phyloP scores from a whole-genome alignment of 352 stramenopile species.

The Phytopythium litorale region DNA sequence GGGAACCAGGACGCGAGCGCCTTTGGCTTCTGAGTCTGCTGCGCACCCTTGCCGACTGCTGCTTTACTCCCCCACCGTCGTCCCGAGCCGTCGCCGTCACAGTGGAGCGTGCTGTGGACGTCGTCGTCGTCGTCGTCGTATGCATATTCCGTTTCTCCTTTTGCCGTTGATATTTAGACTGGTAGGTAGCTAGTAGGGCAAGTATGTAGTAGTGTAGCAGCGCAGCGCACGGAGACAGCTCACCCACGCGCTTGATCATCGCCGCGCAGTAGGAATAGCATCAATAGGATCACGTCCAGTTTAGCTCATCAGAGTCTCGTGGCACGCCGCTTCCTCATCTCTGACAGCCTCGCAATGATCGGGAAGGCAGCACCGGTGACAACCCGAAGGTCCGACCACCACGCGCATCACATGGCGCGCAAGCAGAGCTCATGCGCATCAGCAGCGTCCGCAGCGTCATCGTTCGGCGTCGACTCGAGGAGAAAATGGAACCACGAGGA shows the following conservation, averaged over 20 bases:
- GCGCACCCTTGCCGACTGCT: background rate
- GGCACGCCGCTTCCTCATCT: background rate
- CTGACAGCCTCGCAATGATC: background rate
- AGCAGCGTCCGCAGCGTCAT: background rate
- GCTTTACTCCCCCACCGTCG: background rate
- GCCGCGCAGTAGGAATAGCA: background rate
- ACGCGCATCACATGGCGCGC: background rate
- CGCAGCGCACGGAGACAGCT: background rate
- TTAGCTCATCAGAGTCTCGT: background rate
- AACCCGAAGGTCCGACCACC: background rate
- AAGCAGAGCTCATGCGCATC: background rate
- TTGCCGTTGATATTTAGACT: conserved; percentile 4
- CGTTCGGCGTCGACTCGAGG: too few species aligned
- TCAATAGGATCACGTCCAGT: background rate
- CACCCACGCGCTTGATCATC: background rate
- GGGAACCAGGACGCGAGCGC: conserved; percentile 56
- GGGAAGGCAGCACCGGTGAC: background rate
- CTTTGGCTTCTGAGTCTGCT: conserved; percentile 68
- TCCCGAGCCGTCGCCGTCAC: background rate
- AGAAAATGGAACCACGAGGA: background rate
- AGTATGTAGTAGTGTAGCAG: background rate
- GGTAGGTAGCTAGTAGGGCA: conserved; percentile 2
- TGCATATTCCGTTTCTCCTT: background rate
- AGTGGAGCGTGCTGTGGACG: background rate
- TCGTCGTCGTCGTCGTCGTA: background rate